A percentile compares a stretch with the other conserved stretches of the same genome.
Evolutionary conservation across 129 eudicot species (phyloP).

Genomic region (Flaveria ramosissima): DNA sequence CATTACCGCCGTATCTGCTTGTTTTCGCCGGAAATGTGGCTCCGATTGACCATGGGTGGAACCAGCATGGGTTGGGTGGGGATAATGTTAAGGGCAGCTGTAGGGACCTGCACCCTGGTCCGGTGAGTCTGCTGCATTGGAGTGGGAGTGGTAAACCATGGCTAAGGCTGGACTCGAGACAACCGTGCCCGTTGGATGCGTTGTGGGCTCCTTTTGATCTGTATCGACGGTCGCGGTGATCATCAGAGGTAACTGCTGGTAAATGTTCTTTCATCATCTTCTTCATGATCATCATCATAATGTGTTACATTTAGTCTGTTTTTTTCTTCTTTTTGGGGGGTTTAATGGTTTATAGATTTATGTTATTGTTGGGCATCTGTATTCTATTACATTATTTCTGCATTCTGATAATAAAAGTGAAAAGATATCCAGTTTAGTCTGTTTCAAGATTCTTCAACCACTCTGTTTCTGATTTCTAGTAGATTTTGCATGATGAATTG

Average conservation of each 20-base stretch:
- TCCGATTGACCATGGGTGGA: slow-evolving; percentile 93
- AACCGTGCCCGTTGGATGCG: slow-evolving; percentile 76
- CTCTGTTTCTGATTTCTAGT: not conserved
- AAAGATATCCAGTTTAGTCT: slow-evolving; percentile 31
- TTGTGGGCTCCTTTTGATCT: slow-evolving; percentile 92
- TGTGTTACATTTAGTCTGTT: not conserved
- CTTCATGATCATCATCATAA: no score
- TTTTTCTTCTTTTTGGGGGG: slow-evolving; percentile 14
- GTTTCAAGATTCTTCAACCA: not conserved
- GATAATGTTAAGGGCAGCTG: slow-evolving; percentile 94
- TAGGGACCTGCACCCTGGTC: slow-evolving; percentile 91
- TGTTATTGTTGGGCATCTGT: slow-evolving; percentile 26
- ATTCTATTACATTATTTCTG: slow-evolving; percentile 42
- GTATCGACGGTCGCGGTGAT: slow-evolving; percentile 51
- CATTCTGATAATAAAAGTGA: slow-evolving; percentile 39
- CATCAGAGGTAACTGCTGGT: slow-evolving; percentile 22
- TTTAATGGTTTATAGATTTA: slow-evolving; percentile 25
- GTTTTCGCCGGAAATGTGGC: slow-evolving; percentile 95
- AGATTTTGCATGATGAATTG: slow-evolving; percentile 21
- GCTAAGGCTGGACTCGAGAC: slow-evolving; percentile 69
- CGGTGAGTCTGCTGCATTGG: slow-evolving; percentile 91
- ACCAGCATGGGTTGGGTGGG: slow-evolving; percentile 94
- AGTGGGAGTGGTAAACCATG: slow-evolving; percentile 96
- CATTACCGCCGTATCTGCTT: slow-evolving; percentile 81
- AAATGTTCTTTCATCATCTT: no score